Conservation (phyloP, 306 rosid genomes). For the Heteromeles arbutifolia region DNA sequence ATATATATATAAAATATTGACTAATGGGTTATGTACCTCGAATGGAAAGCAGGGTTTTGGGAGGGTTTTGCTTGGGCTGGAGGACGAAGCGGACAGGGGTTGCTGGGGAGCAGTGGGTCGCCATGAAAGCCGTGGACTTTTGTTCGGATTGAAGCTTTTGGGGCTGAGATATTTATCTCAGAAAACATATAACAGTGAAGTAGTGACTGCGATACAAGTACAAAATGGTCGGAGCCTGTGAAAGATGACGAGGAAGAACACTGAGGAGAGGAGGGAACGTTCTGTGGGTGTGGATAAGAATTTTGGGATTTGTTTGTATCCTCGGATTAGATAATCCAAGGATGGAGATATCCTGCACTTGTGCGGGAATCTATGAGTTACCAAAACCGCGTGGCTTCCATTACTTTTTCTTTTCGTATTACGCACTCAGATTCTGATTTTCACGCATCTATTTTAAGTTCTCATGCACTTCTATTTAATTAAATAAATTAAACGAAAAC, state of each 20-base stretch:
- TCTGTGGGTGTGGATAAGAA: neutral
- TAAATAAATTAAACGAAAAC: too few species aligned
- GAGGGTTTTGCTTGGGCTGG: slow-evolving; percentile 36
- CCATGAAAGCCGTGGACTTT: slow-evolving; percentile 40
- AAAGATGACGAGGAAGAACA: neutral
- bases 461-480: too few species aligned
- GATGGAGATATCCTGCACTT: neutral
- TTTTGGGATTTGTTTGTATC: neutral
- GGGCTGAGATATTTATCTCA: neutral
- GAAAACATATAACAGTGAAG: neutral
- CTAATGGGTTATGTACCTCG: slow-evolving; percentile 25
- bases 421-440: rapidly evolving
- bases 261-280: neutral
- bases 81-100: slow-evolving; percentile 44
- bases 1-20: neutral
- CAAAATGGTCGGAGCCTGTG: neutral
- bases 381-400: neutral
- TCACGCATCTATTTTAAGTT: too few species aligned
- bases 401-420: too few species aligned
- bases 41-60: slow-evolving; percentile 28
- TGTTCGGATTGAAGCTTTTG: neutral
- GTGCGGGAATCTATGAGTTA: neutral
- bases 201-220: neutral
- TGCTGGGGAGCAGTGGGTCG: slow-evolving; percentile 52
- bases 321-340: neutral